A percentile compares a stretch with the other conserved stretches of the same genome.
Evolutionary conservation across 495 filamentous ascomycete species (phyloP).

Genomic region (Annulohypoxylon maeteangense): DNA sequence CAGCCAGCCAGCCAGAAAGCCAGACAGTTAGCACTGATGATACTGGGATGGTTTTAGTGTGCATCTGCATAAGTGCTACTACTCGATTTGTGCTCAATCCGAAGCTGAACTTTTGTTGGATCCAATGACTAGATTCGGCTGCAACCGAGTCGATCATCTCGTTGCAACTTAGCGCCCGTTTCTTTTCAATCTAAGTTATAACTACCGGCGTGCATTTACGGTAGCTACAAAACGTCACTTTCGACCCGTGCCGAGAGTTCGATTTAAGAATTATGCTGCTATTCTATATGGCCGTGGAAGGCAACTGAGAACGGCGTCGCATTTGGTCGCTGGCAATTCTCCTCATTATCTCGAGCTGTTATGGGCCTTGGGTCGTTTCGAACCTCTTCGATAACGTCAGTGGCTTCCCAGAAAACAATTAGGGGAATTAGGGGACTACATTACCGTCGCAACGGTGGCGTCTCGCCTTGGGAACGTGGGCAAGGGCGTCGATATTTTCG

Average conservation of each 20-base stretch:
- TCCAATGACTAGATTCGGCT: constrained; percentile 42
- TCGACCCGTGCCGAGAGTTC: constrained; percentile 31
- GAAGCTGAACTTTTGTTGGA: constrained; percentile 38
- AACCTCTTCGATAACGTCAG: constrained; percentile 35
- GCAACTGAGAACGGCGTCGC: constrained; percentile 33
- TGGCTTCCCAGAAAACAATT: constrained; percentile 28
- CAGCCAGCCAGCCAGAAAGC: constrained; percentile 1
- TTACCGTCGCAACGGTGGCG: constrained; percentile 31
- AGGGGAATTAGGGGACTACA: constrained; percentile 12
- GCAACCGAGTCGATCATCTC: constrained; percentile 45
- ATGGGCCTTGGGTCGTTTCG: constrained; percentile 24
- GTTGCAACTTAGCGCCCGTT: constrained; percentile 31
- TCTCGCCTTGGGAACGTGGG: constrained; percentile 24
- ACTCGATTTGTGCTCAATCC: constrained; percentile 37
- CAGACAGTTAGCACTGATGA: constrained; percentile 17
- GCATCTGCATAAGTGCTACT: constrained; percentile 33
- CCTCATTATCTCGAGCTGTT: constrained; percentile 18
- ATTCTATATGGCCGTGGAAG: constrained; percentile 22
- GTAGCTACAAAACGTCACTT: constrained; percentile 40
- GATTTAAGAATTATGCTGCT: constrained; percentile 19
- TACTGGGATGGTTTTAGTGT: constrained; percentile 18
- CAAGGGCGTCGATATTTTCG: constrained; percentile 21
- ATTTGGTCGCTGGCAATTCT: constrained; percentile 25
- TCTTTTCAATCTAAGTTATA: constrained; percentile 38
- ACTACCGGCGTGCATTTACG: constrained; percentile 40